These are phyloP conservation scores for Trichoderma erinaceum DNA, from an alignment of 495 filamentous ascomycete species.

Conservation along the genomic window DNA sequence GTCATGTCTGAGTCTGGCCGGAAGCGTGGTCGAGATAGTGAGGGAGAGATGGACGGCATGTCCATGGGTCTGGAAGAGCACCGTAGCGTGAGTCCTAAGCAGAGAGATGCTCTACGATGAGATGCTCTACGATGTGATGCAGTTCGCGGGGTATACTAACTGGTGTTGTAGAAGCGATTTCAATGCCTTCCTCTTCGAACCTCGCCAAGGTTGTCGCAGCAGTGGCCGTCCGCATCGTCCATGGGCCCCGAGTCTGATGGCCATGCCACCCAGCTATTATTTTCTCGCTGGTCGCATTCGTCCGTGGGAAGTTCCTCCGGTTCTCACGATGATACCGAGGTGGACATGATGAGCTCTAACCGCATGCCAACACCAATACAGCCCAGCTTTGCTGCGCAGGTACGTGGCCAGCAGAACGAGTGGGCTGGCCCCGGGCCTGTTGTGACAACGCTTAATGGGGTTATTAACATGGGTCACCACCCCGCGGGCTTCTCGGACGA, in stretches of 20 bases:
- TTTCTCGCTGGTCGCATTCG: constrained; percentile 21
- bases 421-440: constrained; percentile 30
- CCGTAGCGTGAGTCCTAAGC: constrained; percentile 35
- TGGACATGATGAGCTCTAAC: constrained; percentile 3
- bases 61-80: constrained; percentile 42
- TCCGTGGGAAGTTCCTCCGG: constrained; percentile 18
- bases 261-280: constrained; percentile 1
- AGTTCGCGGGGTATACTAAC: constrained; percentile 13
- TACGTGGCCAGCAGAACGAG: constrained; percentile 33
- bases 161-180: constrained; percentile 37
- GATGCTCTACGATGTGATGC: not conserved
- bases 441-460: constrained; percentile 33
- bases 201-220: constrained; percentile 32
- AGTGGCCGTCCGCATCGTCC: constrained; percentile 32
- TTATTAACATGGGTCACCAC: constrained; percentile 38
- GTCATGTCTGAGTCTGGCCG: constrained; percentile 22
- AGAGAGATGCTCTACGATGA: not conserved
- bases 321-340: not conserved
- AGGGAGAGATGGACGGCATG: constrained; percentile 25
- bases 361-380: constrained; percentile 52
- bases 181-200: constrained; percentile 40
- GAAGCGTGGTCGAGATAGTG: constrained; percentile 32
- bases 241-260: constrained; percentile 33
- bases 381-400: constrained; percentile 41
- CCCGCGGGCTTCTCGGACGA: constrained; percentile 27